Base-by-base conservation (phyloP, 31 red algal species). In the Odonthalia washingtoniensis region DNA sequence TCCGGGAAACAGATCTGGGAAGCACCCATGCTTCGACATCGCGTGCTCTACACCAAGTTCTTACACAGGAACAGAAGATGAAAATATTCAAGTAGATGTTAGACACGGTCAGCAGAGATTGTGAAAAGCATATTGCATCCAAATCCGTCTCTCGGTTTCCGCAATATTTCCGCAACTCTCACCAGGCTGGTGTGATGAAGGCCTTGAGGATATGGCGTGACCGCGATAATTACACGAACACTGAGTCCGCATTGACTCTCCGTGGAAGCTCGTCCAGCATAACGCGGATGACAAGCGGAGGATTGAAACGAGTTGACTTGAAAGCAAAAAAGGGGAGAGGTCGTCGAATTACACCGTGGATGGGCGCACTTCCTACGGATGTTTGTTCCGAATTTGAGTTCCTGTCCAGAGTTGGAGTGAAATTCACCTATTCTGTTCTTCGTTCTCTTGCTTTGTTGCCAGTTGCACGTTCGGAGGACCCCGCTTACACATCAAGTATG, bases 381-480 rank as follows among this genome's bases (percentile, higher is more conserved):
- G 32, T 76, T 30, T 30, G 38, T 4, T 14, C 17, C 1, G 49
- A 82, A 28, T 82, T 82, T 69, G 79, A 82, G 5, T 34, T 46
- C 1, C 62, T 82, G 1, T 63, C 34, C 1, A 66, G 42, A 28
- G 14, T 67, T 3, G 79, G 79, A 16, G 57, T 67, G 2, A 82
- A 82, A 28, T 82, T 82, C n/a, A 69, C 1, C 62, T 65, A 60
- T 34, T 42, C 40, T 24, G 42, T 38, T 2, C 28, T 82, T 1
- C 79, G 38, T 3, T 4, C 42, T 3, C 62, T 69, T 1, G 79
- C 79, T 2, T 16, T 67, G 17, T n/a, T 5, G 18, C 18, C 41
- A 32, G 28, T 82, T 27, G n/a, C 40, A n/a, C n/a, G n/a, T n/a
- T 3, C 4, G 65, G 5, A 78, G 45, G 36, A 30, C 52, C 21